Evolutionary conservation across 2,329 filamentous ascomycete species (phyloP), one percentile per base, ranked within the genome.

Genomic region (Neofusicoccum ribis): DNA sequence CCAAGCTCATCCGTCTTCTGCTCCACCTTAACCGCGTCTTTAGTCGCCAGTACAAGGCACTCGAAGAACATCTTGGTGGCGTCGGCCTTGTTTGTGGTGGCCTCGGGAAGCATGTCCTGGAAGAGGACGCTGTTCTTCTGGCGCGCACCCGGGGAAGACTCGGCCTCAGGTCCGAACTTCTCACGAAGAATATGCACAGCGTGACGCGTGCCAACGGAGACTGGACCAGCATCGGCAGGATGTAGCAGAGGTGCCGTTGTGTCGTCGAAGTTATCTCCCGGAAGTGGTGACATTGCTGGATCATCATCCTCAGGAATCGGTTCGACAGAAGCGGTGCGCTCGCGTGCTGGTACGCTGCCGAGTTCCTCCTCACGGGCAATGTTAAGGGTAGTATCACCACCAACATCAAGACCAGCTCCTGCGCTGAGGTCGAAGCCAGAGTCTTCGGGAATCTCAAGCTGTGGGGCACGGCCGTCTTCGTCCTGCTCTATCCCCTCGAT

Each of bases 61-160:
- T 99, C 95, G 72, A 99, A 99, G 82, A 99, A 99, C 93, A 99
- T 97, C 84, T 97, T 97, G 49, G 95, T 99, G 0, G 95, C 95
- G 72, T 98, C 95, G 8, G 91, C 90, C 77, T 92, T 91, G 69
- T 86, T 92, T 0, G 94, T 94, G 67, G 86, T 86, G 69, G 84
- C 81, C 78, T 96, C 92, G 0, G 95, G 95, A 39, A 97, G 85
- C 54, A 99, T 85, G 65, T 96, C 91, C 72, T 97, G 94, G 83
- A 99, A 97, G 3, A 96, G 84, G 3, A 96, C 92, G 12, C 87
- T 87, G 27, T 84, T 85, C 76, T 90, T 90, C 77, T 89, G 90
- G 72, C 93, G 88, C 78, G 91, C 87, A 2, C 89, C 85, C 68
- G 88, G 87, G 20, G 75, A 79, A n/a, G 85, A 83, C 52, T 89